Percentiles rank a stretch among this genome's conserved stretches.
Evolutionary conservation across 2,329 filamentous ascomycete species (phyloP).

Genomic region (Setomelanomma holmii): DNA sequence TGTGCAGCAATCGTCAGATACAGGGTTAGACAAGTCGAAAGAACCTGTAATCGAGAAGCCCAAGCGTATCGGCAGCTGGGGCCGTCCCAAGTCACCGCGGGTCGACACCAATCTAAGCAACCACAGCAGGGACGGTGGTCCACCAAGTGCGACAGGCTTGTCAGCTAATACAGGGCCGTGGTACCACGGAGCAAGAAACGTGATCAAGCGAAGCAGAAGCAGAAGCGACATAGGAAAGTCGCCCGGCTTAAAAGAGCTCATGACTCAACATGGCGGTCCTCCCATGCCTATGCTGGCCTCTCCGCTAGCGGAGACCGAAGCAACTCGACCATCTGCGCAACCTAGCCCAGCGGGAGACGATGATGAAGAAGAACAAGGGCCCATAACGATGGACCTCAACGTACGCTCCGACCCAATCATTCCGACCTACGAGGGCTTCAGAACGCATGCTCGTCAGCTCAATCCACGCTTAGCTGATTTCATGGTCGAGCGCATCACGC

Average conservation of each 20-base stretch:
- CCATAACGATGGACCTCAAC: conserved; percentile 67
- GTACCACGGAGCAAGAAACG: conserved; percentile 48
- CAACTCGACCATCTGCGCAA: conserved; percentile 39
- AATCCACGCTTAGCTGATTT: conserved; percentile 75
- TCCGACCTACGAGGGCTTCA: conserved; percentile 79
- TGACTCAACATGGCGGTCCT: conserved; percentile 64
- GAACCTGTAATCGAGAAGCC: conserved; percentile 44
- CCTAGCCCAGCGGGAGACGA: conserved; percentile 49
- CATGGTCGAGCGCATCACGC: conserved; percentile 80
- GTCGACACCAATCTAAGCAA: conserved; percentile 48
- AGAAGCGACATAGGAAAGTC: conserved; percentile 61
- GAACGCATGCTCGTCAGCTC: conserved; percentile 72
- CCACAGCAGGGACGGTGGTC: conserved; percentile 63
- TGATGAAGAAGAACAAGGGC: conserved; percentile 57
- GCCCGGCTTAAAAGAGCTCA: conserved; percentile 60
- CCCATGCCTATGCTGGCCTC: conserved; percentile 64
- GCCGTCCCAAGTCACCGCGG: conserved; percentile 50
- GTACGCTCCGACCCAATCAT: conserved; percentile 71
- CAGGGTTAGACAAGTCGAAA: conserved; percentile 34
- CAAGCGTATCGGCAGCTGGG: conserved; percentile 52
- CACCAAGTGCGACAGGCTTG: conserved; percentile 53
- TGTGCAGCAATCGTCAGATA: conserved; percentile 35
- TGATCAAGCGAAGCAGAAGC: conserved; percentile 61
- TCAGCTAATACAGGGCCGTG: conserved; percentile 43
- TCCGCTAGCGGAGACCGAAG: conserved; percentile 49